These are phyloP conservation scores for Gaeumannomyces tritici DNA, from an alignment of 2,329 filamentous ascomycete genomes.

Conservation along the genomic window DNA sequence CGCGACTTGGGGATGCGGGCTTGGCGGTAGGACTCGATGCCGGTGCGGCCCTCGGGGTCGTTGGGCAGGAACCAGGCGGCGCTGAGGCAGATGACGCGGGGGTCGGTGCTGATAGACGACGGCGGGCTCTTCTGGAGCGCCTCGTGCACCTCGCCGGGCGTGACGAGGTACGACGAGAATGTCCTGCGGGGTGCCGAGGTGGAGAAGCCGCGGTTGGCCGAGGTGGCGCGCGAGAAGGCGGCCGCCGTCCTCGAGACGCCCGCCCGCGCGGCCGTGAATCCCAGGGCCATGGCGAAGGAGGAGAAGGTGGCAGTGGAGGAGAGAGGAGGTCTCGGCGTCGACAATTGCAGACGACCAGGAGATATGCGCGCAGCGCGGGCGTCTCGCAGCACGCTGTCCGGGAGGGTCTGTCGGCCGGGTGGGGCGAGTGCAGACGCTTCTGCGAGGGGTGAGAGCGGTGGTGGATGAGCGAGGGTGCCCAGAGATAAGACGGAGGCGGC, in stretches of 20 bases:
- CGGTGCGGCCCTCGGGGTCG: constrained; percentile 60
- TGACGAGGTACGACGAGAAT: constrained; percentile 78
- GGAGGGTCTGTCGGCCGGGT: not conserved
- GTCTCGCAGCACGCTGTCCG: not conserved
- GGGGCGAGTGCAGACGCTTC: not conserved
- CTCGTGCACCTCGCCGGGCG: constrained; percentile 70
- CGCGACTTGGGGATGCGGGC: constrained; percentile 80
- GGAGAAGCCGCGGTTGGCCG: constrained; percentile 12
- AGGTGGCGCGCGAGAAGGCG: not conserved
- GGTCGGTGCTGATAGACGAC: constrained; percentile 69
- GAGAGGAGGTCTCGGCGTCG: not conserved
- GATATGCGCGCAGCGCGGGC: not conserved
- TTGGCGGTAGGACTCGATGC: constrained; percentile 70
- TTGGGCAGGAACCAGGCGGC: constrained; percentile 96
- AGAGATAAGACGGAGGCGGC: not conserved
- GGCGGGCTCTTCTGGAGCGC: constrained; percentile 76
- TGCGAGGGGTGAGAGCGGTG: not conserved
- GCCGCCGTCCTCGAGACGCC: not conserved
- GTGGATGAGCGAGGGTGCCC: not conserved
- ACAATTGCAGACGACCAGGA: not conserved
- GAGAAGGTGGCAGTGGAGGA: not conserved
- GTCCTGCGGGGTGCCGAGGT: constrained; percentile 30
- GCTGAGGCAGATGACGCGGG: constrained; percentile 80
- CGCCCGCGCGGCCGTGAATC: not conserved
- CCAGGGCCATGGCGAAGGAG: not conserved